Conservation (phyloP, 352 stramenopile species). For the Globisporangium okanoganense region DNA sequence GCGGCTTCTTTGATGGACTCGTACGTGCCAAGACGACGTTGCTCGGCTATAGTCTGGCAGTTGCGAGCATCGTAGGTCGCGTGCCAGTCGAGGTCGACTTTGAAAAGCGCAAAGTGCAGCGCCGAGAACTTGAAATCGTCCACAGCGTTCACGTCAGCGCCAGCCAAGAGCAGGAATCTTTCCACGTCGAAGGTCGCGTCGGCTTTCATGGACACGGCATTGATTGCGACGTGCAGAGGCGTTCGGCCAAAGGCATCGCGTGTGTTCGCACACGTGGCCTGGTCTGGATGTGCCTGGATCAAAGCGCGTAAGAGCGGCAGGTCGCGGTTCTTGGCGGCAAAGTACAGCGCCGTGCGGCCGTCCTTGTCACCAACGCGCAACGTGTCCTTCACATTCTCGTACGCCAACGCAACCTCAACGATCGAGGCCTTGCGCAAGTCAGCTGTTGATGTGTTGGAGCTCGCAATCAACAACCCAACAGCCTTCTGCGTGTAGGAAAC, state of each 20-base stretch:
- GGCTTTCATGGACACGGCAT: constrained; percentile 50
- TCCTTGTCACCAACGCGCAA: constrained; percentile 36
- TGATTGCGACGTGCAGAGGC: constrained; percentile 63
- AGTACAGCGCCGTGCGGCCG: constrained; percentile 48
- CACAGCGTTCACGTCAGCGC: constrained; percentile 42
- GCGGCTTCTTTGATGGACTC: constrained; percentile 34
- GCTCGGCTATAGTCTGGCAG: constrained; percentile 26
- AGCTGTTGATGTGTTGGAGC: too few species aligned
- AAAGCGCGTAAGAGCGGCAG: constrained; percentile 48
- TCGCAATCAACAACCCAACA: constrained; percentile 11
- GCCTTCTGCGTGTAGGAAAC: constrained; percentile 32
- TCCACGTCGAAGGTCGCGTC: constrained; percentile 72
- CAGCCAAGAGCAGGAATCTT: constrained; percentile 51
- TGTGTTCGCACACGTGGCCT: constrained; percentile 40
- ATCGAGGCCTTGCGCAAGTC: not conserved
- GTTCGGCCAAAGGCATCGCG: constrained; percentile 44
- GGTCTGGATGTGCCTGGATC: constrained; percentile 27
- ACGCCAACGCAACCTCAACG: constrained; percentile 43
- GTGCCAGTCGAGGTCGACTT: constrained; percentile 69
- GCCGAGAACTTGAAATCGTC: constrained; percentile 51
- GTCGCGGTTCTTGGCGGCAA: constrained; percentile 54
- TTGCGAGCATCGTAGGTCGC: constrained; percentile 44
- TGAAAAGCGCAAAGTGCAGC: constrained; percentile 63
- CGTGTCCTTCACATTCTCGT: constrained; percentile 36
- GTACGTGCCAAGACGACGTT: constrained; percentile 33